Base-by-base conservation (phyloP, 2,329 filamentous ascomycete species). In the Helicocarpus griseus region DNA sequence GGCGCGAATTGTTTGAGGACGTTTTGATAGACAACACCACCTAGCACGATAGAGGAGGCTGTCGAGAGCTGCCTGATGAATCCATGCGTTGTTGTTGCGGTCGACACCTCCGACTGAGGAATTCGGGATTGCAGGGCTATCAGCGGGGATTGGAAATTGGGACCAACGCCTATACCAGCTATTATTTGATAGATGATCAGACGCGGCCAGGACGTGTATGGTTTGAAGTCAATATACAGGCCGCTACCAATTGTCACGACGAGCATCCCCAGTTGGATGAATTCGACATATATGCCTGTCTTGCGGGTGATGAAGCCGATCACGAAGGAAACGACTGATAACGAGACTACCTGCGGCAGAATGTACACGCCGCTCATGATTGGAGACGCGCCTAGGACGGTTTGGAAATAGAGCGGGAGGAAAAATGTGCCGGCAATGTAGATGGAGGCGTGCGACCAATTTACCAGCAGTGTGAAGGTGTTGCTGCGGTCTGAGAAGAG, bases 331-430 rank as follows among this genome's bases (percentile, higher is more conserved):
- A 77, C 64, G 55, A 87, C 57, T 0, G 85, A 87, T 3, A 88
- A 71, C 1, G 82, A 76, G 31, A 91, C 63, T 7, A 85, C 85
- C 55, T 80, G 81, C 0, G 87, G 84, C 13, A 93, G 74, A 14
- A 89, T 67, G 61, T 88, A 88, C 46, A 90, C 81, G 47, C 88
- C 88, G 1, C 82, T 86, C 28, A 85, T 71, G 33, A 90, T 78
- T 0, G 87, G 84, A 0, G 77, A 76, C 2, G 81, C 81, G 47
- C 85, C 78, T 40, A 87, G 75, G 48, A 87, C 82, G 48, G 83
- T 79, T 69, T 94, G 88, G 69, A 89, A 91, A 73, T 94, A 95
- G 2, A 95, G 76, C 0, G 88, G 88, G 4, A 94, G 75, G 70
- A 86, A 94, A 74, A 91, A 94, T 55, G 79, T 81, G 28, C 80